Base-by-base conservation (phyloP, 306 rosid species). In the Rosa persica region DNA sequence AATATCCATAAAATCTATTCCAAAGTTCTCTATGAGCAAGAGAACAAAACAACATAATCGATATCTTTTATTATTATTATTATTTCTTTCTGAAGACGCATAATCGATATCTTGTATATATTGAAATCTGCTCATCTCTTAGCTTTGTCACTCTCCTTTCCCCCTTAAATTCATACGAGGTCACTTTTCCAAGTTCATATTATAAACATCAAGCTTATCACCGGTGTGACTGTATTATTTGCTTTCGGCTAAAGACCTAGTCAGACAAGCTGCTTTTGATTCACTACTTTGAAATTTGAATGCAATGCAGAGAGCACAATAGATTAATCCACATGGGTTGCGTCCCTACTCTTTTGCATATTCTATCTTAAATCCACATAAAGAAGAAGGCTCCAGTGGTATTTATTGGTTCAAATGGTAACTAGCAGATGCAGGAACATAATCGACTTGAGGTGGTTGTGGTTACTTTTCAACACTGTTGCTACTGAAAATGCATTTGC, bases 311-410 rank as follows among this genome's bases (percentile, higher is more conserved):
- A 82, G 48, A 64, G 77, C 70, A 40, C 27, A 71, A 73, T 51
- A 43, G 51, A 81, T 82, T 75, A 77, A 84, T 85, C 84, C 93
- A 87, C 96, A 81, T 91, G 96, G 88, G 96, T 86, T 47, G 67
- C 88, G 93, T 78, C 90, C 83, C 87, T 69, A 76, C 81, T 46
- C 55, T 34, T 19, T 78, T 86, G 68, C 60, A 88, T 88, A 70
- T 76, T 79, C 78, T 72, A 79, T 77, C 68, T 77, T 34, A 47
- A 3, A n/a, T 46, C 52, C 55, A 66, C 79, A 54, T 70, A 81
- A 70, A 78, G 85, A 79, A 34, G 47, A 73, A 65, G 79, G 75
- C 68, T 61, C 62, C 36, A 43, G 12, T 67, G 34, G 49, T 5
- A 48, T 61, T 58, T 57, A 15, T 70, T 16, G 13, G 19, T 70